Base-by-base conservation (phyloP, 371 early-diverging fungal genomes). In the Circinella minor region DNA sequence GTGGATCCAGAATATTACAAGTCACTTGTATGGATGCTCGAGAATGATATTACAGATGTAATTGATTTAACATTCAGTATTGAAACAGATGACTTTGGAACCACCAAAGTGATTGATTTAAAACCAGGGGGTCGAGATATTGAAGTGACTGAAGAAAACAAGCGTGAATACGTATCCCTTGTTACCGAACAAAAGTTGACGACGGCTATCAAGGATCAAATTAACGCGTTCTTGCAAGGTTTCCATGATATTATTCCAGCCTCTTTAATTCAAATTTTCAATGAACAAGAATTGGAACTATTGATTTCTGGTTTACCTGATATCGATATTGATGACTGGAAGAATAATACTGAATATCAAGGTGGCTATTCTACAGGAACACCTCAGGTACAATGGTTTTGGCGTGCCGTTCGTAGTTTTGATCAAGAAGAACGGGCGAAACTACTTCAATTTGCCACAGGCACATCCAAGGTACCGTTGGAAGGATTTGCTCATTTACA, bases 241-340 rank as follows among this genome's bases (percentile, higher is more conserved):
- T 98, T 99, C 90, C 95, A 97, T 77, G 98, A 99, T 63, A 86
- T 99, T 55, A 95, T 99, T 65, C 98, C 98, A 3, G 80, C 89
- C 37, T 87, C 92, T 20, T 81, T 99, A 70, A 91, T 99, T 68
- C 90, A 91, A 72, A 98, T 99, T 55, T 99, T 99, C 77, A 96
- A 98, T 79, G 99, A 99, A 78, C 98, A 98, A 81, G 99, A 99
- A 76, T 85, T 99, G 54, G 99, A 99, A 81, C 87, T 99, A 60
- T 85, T 99, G 67, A 99, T 99, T 77, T 96, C 97, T 55, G 99
- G 99, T 55, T 81, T 99, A 77, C 96, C 98, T 1, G 99, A 99
- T 68, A 96, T 99, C 71, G 99, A 99, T 79, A 90, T 99, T 62
- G 99, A 99, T 72, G 99, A 99, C 79, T 99, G 99, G 99, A 95